Percentiles rank a stretch among this genome's conserved stretches.
Conservation (phyloP, 2,329 filamentous ascomycete species). For the Fusarium chlamydosporum region DNA sequence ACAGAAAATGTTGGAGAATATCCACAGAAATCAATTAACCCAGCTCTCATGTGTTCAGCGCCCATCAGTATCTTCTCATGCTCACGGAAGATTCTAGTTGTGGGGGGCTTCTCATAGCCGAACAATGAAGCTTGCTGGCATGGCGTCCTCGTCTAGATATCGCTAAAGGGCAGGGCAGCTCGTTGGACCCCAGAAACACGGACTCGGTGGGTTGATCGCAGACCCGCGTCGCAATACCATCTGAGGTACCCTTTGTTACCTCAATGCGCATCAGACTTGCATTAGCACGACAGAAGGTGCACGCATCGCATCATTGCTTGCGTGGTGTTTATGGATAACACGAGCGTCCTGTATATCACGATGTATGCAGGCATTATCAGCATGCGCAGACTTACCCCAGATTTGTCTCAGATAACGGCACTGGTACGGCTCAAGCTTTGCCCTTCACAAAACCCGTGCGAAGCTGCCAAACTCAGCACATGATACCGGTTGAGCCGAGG, state of each 20-base stretch:
- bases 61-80: not conserved
- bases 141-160: constrained; percentile 8
- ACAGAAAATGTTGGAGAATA: not conserved
- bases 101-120: not conserved
- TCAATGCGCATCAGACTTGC: constrained; percentile 36
- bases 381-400: constrained; percentile 31
- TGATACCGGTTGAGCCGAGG: constrained; percentile 38
- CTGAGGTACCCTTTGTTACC: not conserved
- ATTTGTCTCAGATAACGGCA: constrained; percentile 36
- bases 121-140: not conserved
- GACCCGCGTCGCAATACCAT: constrained; percentile 1
- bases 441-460: not conserved
- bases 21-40: not conserved
- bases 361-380: constrained; percentile 9
- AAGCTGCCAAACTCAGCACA: constrained; percentile 14
- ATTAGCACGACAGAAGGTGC: constrained; percentile 17
- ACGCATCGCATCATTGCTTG: constrained; percentile 4
- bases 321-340: constrained; percentile 10
- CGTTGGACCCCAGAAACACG: constrained; percentile 10
- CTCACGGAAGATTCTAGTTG: not conserved
- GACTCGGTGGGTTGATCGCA: not conserved
- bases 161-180: constrained; percentile 7
- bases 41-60: not conserved
- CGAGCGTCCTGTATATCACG: constrained; percentile 1
- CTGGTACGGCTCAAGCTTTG: constrained; percentile 15